A percentile compares a stretch with the other conserved stretches of the same genome.
Evolutionary conservation across 805 yeast species (phyloP).

Genomic region (Wickerhamomyces ciferrii): DNA sequence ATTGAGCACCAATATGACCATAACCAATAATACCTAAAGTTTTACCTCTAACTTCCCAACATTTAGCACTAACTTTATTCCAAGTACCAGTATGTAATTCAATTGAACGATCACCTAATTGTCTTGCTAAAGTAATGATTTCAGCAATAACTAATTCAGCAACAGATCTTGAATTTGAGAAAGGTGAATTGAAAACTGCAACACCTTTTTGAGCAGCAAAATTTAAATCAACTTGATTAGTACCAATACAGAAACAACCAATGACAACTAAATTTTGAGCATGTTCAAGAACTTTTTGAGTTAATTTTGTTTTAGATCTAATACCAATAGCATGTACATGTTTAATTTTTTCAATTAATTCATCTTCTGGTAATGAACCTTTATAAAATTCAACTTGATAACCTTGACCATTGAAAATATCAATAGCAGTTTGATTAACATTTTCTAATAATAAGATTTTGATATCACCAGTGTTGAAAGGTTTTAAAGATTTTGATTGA

Average conservation of each 20-base stretch:
- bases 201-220: conserved; percentile 90
- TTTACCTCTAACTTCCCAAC: conserved; percentile 99
- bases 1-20: conserved; percentile 97
- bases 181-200: conserved; percentile 97
- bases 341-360: conserved; percentile 87
- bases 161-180: conserved; percentile 96
- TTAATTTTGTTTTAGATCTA: conserved; percentile 92
- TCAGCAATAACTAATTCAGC: conserved; percentile 97
- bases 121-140: conserved; percentile 91
- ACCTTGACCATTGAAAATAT: conserved; percentile 82
- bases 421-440: conserved; percentile 88
- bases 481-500: conserved; percentile 73
- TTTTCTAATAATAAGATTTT: conserved; percentile 88
- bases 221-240: conserved; percentile 93
- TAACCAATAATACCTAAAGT: conserved; percentile 96
- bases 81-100: conserved; percentile 96
- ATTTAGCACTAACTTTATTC: conserved; percentile 92
- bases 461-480: conserved; percentile 93
- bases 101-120: conserved; percentile 91
- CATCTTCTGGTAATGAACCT: conserved; percentile 85
- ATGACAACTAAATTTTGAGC: conserved; percentile 87
- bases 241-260: conserved; percentile 99
- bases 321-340: conserved; percentile 97
- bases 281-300: conserved; percentile 69
- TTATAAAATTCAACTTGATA: conserved; percentile 95